Evolutionary conservation across 176 grass and related monocot species (phyloP).

Genomic region (Puccinellia tenuiflora): DNA sequence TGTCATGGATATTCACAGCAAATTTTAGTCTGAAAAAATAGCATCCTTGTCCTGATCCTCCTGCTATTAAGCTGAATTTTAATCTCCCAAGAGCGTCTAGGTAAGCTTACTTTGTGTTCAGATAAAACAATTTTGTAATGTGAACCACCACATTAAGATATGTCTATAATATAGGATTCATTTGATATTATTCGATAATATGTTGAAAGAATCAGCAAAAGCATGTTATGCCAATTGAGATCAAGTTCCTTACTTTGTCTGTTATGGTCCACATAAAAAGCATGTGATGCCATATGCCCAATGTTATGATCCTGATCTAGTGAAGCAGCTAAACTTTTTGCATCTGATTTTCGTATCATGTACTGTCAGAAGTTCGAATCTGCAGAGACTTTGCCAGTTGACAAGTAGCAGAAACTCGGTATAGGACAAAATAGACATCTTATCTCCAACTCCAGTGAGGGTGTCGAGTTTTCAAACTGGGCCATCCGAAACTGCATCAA

Average conservation of each 20-base stretch:
- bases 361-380: conserved; percentile 36
- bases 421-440: not conserved
- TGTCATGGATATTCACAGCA: not conserved
- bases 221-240: not conserved
- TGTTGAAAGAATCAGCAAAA: conserved; percentile 8
- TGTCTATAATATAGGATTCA: not conserved
- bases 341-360: conserved; percentile 45
- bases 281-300: not conserved
- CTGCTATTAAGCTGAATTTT: conserved; percentile 17
- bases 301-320: conserved; percentile 21
- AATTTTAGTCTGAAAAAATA: not conserved
- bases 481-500: not conserved
- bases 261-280: not conserved
- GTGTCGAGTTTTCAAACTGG: not conserved
- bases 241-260: conserved; percentile 19
- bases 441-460: not conserved
- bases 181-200: not conserved
- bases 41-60: not conserved
- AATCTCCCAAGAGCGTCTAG: conserved; percentile 20
- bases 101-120: conserved; percentile 35
- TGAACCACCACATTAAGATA: not conserved
- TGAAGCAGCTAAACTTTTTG: conserved; percentile 38
- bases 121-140: conserved; percentile 24
- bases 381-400: conserved; percentile 30
- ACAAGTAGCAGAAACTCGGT: not conserved